Percentiles rank a stretch among this genome's conserved stretches.
These are phyloP conservation scores for Cystobasidiaceae sp. DNA, from an alignment of 1,284 basidiomycete species.

Conservation along the genomic window DNA sequence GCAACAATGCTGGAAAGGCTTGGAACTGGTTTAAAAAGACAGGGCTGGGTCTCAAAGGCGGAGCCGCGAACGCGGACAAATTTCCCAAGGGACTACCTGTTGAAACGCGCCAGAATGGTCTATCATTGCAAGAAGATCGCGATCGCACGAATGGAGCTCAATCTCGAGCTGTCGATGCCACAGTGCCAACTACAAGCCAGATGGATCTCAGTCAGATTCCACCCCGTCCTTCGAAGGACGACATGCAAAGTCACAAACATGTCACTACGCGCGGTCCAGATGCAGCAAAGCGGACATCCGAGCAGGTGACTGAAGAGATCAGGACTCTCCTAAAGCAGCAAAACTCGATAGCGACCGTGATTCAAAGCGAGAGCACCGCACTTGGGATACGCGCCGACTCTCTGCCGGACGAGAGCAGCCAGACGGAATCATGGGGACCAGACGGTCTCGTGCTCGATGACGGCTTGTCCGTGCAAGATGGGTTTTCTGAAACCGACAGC, in stretches of 20 bases:
- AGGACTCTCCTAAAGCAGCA: background rate
- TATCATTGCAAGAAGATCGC: too few relatives aligned
- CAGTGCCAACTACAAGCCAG: too few relatives aligned
- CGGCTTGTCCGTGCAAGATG: background rate
- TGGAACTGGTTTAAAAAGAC: constrained; percentile 30
- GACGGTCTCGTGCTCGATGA: constrained; percentile 18
- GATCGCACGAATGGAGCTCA: too few relatives aligned
- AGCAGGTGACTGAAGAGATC: constrained; percentile 1
- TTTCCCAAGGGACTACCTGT: too few relatives aligned
- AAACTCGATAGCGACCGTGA: background rate
- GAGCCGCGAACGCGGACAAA: too few relatives aligned
- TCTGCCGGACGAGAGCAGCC: too few relatives aligned
- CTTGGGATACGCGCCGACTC: too few relatives aligned
- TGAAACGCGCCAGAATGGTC: too few relatives aligned
- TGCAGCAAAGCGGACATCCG: background rate
- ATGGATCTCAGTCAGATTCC: background rate
- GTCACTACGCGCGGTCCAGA: background rate
- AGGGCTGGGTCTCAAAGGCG: background rate
- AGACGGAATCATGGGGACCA: constrained; percentile 15
- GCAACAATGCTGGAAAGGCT: constrained; percentile 1
- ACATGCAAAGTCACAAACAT: constrained; percentile 1
- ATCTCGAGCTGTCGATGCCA: too few relatives aligned
- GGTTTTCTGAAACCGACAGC: background rate
- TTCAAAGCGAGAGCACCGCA: background rate
- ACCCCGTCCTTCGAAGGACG: background rate